Percentiles rank a stretch among this genome's conserved stretches.
Conservation (phyloP, 805 yeast species). For the Wickerhamiella australiensis region DNA sequence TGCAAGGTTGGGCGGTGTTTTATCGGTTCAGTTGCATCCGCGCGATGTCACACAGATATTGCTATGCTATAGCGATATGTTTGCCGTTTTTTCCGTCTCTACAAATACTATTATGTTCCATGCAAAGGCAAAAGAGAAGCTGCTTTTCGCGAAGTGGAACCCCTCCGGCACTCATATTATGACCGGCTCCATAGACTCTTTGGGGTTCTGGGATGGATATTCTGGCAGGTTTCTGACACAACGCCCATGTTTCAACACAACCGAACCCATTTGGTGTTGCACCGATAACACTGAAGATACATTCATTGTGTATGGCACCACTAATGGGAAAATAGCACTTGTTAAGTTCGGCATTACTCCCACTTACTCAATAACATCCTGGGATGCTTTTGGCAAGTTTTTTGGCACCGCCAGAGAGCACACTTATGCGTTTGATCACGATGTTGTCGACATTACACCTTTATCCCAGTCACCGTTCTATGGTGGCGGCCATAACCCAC, state of each 20-base stretch:
- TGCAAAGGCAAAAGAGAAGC: conserved; percentile 33
- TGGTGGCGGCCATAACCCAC: conserved; percentile 69
- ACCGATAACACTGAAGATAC: conserved; percentile 71
- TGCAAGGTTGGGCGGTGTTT: conserved; percentile 50
- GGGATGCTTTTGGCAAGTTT: conserved; percentile 67
- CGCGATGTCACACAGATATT: conserved; percentile 72
- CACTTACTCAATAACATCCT: conserved; percentile 66
- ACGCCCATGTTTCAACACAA: conserved; percentile 19
- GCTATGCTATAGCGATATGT: conserved; percentile 57
- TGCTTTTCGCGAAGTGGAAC: conserved; percentile 59
- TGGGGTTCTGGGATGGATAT: conserved; percentile 87
- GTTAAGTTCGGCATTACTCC: conserved; percentile 75
- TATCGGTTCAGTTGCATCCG: conserved; percentile 69
- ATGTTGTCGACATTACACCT: conserved; percentile 39
- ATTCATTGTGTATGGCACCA: conserved; percentile 60
- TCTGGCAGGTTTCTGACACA: conserved; percentile 53
- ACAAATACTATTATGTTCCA: conserved; percentile 44
- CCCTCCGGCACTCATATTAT: conserved; percentile 84
- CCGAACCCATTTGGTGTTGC: conserved; percentile 51
- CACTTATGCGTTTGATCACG: conserved; percentile 32
- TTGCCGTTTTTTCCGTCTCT: conserved; percentile 56
- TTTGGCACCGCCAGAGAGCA: conserved; percentile 49
- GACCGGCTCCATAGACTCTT: conserved; percentile 68
- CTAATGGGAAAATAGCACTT: conserved; percentile 38
- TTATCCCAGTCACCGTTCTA: conserved; percentile 62